A percentile compares a stretch with the other conserved stretches of the same genome.
Evolutionary conservation across 257 asterid genomes (phyloP).

Genomic region (Solanum appendiculatum): DNA sequence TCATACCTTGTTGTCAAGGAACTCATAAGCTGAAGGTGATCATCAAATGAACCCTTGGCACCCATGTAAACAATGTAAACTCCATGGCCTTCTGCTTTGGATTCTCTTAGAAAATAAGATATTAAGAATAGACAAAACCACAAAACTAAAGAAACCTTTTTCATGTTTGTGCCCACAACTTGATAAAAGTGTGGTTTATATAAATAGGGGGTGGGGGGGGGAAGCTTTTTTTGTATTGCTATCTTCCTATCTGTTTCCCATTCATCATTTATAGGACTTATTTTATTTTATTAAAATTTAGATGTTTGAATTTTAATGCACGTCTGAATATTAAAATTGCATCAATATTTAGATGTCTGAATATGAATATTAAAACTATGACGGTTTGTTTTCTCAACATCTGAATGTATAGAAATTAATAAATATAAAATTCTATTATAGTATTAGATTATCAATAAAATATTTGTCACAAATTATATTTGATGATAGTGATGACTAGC

Average conservation of each 20-base stretch:
- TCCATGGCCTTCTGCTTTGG: constrained; percentile 19
- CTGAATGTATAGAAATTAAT: too few species aligned
- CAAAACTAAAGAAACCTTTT: constrained; percentile 1
- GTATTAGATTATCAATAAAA: too few species aligned
- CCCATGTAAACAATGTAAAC: constrained; percentile 85
- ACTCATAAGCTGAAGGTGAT: constrained; percentile 35
- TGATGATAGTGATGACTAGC: too few species aligned
- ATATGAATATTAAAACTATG: neutral
- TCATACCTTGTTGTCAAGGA: constrained; percentile 43
- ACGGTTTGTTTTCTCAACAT: too few species aligned
- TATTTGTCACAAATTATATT: too few species aligned
- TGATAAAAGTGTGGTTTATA: neutral
- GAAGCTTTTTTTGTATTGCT: too few species aligned
- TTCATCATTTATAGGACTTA: neutral
- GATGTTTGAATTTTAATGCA: neutral
- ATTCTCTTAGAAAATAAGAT: neutral
- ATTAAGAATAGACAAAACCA: neutral
- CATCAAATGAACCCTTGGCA: constrained; percentile 24
- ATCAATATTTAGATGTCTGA: neutral
- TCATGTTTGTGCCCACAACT: constrained; percentile 21
- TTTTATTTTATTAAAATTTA: neutral
- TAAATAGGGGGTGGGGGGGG: too few species aligned
- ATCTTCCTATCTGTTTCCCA: neutral
- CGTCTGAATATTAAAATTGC: neutral
- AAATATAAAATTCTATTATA: too few species aligned